phyloP scores from a whole-genome alignment of 371 early-diverging fungal species.

The Lichtheimia hyalospora region DNA sequence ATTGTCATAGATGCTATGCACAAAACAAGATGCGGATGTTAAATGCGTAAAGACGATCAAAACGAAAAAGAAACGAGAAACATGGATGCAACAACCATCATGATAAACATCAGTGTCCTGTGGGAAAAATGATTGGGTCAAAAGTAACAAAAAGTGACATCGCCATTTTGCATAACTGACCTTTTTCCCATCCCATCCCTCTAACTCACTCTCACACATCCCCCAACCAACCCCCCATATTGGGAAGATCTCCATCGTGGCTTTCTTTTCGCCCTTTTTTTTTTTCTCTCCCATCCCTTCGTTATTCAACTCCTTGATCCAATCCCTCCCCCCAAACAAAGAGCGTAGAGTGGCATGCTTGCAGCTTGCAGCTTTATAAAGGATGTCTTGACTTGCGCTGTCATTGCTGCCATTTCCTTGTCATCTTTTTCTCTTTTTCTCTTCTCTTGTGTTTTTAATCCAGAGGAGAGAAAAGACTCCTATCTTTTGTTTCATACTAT shows the following conservation, averaged over 20 bases:
- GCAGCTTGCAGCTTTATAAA: background rate
- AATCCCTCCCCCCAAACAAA: conserved; percentile 3
- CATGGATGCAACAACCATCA: background rate
- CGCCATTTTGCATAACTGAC: no score
- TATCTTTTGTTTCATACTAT: background rate
- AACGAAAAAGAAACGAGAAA: conserved; percentile 3
- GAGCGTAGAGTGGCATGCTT: background rate
- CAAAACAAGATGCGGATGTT: background rate
- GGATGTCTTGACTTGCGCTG: conserved; percentile 5
- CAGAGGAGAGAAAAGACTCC: background rate
- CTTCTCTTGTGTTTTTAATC: background rate
- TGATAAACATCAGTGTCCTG: background rate
- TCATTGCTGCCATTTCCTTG: conserved; percentile 7
- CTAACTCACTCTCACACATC: no score
- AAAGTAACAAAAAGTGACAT: no score
- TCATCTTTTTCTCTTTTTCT: conserved; percentile 2
- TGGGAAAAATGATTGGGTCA: no score
- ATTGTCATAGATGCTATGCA: conserved; percentile 6
- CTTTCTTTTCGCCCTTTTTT: conserved; percentile 2
- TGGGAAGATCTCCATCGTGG: background rate
- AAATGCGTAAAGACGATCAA: no score
- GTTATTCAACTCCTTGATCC: background rate
- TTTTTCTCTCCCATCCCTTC: conserved; percentile 1
- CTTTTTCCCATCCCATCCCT: no score
- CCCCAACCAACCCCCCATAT: no score